phyloP scores from a whole-genome alignment of 2,329 filamentous ascomycete genomes.

The Dactylellina sp. region DNA sequence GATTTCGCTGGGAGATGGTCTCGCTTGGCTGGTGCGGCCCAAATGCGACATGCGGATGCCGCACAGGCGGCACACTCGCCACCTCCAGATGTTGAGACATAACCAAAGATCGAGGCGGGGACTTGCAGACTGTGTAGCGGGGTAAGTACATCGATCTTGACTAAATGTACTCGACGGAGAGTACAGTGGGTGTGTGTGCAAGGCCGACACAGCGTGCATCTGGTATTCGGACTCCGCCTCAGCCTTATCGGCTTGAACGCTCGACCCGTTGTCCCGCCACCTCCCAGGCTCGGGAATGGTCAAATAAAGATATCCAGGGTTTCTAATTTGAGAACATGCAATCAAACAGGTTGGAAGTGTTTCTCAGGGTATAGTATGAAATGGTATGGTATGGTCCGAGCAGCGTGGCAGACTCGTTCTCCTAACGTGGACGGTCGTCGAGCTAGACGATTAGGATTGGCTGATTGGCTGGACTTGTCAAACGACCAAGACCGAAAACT shows the following conservation, averaged over 20 bases:
- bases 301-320: too few species aligned
- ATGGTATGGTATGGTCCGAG: neutral
- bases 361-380: too few species aligned
- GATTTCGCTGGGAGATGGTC: conserved; percentile 23
- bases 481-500: conserved; percentile 53
- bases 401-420: neutral
- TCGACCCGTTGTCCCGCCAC: neutral
- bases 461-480: conserved; percentile 52
- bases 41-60: conserved; percentile 25
- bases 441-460: conserved; percentile 26
- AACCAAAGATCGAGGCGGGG: conserved; percentile 2
- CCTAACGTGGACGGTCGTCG: conserved; percentile 3
- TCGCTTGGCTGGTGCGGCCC: conserved; percentile 24
- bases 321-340: too few species aligned
- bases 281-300: neutral
- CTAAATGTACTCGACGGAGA: too few species aligned
- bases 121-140: neutral
- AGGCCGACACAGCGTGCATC: neutral
- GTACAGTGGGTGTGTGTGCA: too few species aligned
- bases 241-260: neutral
- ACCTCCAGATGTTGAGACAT: neutral
- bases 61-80: conserved; percentile 10
- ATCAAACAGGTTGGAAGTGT: too few species aligned
- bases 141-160: neutral
- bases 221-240: neutral